phyloP scores from a whole-genome alignment of 352 stramenopile species.

The Phytophthora brassicae region DNA sequence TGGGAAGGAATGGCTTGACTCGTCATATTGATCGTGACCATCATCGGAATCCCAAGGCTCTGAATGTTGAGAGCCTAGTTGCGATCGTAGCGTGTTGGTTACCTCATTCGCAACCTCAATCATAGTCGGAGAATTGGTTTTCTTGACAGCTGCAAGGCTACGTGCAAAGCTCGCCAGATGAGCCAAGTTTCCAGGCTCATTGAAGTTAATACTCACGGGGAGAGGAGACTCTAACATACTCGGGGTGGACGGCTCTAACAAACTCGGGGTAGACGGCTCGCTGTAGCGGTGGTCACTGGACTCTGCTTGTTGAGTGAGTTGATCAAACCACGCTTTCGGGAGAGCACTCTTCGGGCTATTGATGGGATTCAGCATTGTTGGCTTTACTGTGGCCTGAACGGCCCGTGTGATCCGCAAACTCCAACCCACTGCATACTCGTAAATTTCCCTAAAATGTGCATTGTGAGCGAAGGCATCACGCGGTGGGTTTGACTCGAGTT shows the following conservation, averaged over 20 bases:
- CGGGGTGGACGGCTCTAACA: slow-evolving; percentile 34
- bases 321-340: slow-evolving; percentile 77
- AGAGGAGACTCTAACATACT: slow-evolving; percentile 23
- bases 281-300: slow-evolving; percentile 45
- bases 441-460: slow-evolving; percentile 80
- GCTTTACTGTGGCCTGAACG: slow-evolving; percentile 80
- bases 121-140: slow-evolving; percentile 26
- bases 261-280: slow-evolving; percentile 33
- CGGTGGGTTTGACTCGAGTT: slow-evolving; percentile 70
- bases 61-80: slow-evolving; percentile 45
- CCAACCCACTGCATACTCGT: slow-evolving; percentile 74
- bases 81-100: slow-evolving; percentile 57
- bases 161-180: slow-evolving; percentile 75
- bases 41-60: slow-evolving; percentile 70
- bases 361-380: slow-evolving; percentile 57
- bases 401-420: slow-evolving; percentile 77
- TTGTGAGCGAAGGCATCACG: slow-evolving; percentile 82
- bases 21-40: slow-evolving; percentile 59
- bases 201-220: slow-evolving; percentile 40
- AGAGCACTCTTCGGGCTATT: slow-evolving; percentile 76
- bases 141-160: slow-evolving; percentile 46
- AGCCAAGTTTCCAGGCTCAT: slow-evolving; percentile 71
- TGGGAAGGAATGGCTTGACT: slow-evolving; percentile 67
- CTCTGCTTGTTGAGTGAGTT: slow-evolving; percentile 52
- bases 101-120: slow-evolving; percentile 75